Evolutionary conservation across 371 early-diverging fungal species (phyloP).

Genomic region (Lichtheimia ramosa): DNA sequence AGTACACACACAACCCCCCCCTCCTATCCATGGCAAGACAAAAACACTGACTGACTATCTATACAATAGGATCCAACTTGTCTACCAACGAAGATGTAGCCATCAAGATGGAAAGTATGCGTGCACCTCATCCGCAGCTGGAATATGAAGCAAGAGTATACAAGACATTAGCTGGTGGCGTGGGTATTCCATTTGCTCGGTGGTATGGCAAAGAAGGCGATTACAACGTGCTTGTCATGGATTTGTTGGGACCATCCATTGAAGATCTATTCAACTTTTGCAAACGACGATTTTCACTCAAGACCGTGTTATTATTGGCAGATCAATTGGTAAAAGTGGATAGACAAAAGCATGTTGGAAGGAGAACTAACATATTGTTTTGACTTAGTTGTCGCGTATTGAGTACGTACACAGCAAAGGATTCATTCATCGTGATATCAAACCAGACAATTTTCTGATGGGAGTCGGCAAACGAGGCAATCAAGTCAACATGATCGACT

Average conservation of each 20-base stretch:
- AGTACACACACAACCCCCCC: not conserved
- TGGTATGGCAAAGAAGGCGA: conserved; percentile 92
- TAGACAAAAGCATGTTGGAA: not conserved
- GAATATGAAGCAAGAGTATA: conserved; percentile 97
- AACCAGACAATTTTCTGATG: conserved; percentile 99
- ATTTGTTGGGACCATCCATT: conserved; percentile 97
- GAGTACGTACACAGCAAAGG: conserved; percentile 97
- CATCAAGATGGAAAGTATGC: conserved; percentile 90
- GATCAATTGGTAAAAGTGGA: conserved; percentile 90
- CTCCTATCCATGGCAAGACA: too few relatives aligned
- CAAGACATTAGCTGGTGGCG: conserved; percentile 91
- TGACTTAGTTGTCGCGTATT: conserved; percentile 84
- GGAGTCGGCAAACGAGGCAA: conserved; percentile 93
- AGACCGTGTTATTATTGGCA: conserved; percentile 97
- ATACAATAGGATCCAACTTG: conserved; percentile 78
- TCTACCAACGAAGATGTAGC: conserved; percentile 95
- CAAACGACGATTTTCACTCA: conserved; percentile 94
- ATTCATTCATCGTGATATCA: conserved; percentile 82
- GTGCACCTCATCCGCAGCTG: conserved; percentile 94
- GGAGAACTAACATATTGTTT: not conserved
- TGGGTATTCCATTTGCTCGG: conserved; percentile 96
- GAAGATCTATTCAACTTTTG: conserved; percentile 99
- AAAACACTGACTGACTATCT: not conserved
- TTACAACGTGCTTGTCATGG: conserved; percentile 96
- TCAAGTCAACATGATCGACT: conserved; percentile 98